phyloP scores from a whole-genome alignment of 2,329 filamentous ascomycete species.

The Pyrenophora teres region DNA sequence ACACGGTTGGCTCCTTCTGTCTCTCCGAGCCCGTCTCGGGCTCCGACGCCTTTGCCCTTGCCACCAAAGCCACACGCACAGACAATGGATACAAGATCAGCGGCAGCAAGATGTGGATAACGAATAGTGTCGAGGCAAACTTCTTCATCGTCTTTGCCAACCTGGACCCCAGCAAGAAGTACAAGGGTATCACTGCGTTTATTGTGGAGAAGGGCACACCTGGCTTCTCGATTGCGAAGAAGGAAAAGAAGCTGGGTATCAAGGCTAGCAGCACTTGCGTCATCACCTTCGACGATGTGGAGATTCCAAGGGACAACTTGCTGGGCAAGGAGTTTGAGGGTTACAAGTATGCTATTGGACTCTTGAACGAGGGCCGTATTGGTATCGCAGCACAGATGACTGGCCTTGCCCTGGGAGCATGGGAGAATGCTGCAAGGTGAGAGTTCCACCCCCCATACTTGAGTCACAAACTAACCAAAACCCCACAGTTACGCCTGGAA shows the following conservation, averaged over 20 bases:
- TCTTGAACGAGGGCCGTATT: constrained; percentile 95
- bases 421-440: constrained; percentile 84
- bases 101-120: constrained; percentile 99
- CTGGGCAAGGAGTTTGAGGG: constrained; percentile 88
- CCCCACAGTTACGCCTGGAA: constrained; percentile 84
- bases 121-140: constrained; percentile 89
- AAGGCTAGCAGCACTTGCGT: constrained; percentile 95
- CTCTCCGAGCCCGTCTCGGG: constrained; percentile 90
- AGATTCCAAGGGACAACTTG: constrained; percentile 84
- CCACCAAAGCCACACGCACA: constrained; percentile 86
- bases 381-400: constrained; percentile 99
- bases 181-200: constrained; percentile 97
- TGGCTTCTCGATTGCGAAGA: constrained; percentile 96
- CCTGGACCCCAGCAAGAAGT: constrained; percentile 86
- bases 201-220: constrained; percentile 87
- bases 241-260: constrained; percentile 99
- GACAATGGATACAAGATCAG: constrained; percentile 82
- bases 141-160: constrained; percentile 99
- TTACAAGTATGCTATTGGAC: constrained; percentile 95
- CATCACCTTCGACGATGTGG: constrained; percentile 94
- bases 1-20: constrained; percentile 89
- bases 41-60: constrained; percentile 93
- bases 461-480: constrained; percentile 11
- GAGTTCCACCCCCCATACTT: constrained; percentile 34
- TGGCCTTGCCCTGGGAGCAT: constrained; percentile 89